phyloP scores from a whole-genome alignment of 2,329 filamentous ascomycete species.

The Kalmusia sp. region DNA sequence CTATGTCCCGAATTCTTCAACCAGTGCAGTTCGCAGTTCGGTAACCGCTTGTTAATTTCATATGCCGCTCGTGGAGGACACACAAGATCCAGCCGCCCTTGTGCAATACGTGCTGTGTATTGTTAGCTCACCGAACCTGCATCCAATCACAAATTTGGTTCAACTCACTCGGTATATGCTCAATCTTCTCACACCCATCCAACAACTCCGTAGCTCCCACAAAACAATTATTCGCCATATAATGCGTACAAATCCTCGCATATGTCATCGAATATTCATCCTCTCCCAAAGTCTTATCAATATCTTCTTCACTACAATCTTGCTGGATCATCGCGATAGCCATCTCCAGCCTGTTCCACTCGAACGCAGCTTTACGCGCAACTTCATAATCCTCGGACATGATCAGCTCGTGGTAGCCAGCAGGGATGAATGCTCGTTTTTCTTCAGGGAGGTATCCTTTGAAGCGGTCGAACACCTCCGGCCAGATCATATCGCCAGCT shows the following conservation, averaged over 20 bases:
- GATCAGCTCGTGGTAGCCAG: slow-evolving; percentile 48
- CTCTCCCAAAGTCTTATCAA: slow-evolving; percentile 24
- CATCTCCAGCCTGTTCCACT: slow-evolving; percentile 40
- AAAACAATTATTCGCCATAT: slow-evolving; percentile 48
- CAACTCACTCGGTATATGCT: slow-evolving; percentile 35
- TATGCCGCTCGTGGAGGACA: slow-evolving; percentile 49
- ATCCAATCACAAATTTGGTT: not conserved
- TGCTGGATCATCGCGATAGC: slow-evolving; percentile 24
- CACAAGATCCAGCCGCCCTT: slow-evolving; percentile 52
- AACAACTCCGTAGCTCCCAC: slow-evolving; percentile 48
- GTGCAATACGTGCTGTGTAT: slow-evolving; percentile 41
- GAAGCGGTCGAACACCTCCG: slow-evolving; percentile 47
- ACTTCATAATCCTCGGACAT: slow-evolving; percentile 32
- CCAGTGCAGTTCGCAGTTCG: slow-evolving; percentile 32
- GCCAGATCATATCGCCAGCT: slow-evolving; percentile 37
- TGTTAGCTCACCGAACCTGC: not conserved
- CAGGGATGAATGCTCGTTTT: slow-evolving; percentile 43
- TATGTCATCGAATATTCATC: slow-evolving; percentile 36
- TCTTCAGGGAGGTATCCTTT: slow-evolving; percentile 37
- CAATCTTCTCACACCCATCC: slow-evolving; percentile 39
- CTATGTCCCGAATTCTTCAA: slow-evolving; percentile 34
- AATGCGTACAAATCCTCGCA: slow-evolving; percentile 50
- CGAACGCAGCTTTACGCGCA: slow-evolving; percentile 30
- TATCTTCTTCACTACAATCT: slow-evolving; percentile 8
- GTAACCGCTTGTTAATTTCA: slow-evolving; percentile 47